Evolutionary conservation across 441 rosid genomes (phyloP).

Genomic region (Biscutella laevigata): DNA sequence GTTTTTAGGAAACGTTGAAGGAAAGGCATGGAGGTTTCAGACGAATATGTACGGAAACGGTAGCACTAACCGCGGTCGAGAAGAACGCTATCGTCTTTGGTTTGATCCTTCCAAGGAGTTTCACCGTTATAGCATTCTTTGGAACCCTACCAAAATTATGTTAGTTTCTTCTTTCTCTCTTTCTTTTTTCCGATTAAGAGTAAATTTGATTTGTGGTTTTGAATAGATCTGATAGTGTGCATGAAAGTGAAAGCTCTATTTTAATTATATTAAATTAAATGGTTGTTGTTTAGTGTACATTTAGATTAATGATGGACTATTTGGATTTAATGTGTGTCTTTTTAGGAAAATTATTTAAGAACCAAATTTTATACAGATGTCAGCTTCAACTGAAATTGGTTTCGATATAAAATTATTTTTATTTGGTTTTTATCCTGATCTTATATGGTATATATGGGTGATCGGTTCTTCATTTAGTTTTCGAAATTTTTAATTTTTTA

Average conservation of each 20-base stretch:
- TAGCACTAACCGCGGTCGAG: constrained; percentile 71
- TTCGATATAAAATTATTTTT: too few relatives aligned
- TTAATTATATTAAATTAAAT: not conserved
- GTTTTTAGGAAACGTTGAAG: constrained; percentile 67
- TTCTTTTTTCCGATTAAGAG: not conserved
- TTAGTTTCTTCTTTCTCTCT: constrained; percentile 30
- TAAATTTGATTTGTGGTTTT: not conserved
- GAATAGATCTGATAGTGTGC: not conserved
- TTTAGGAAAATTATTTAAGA: not conserved
- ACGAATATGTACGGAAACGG: constrained; percentile 89
- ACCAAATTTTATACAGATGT: not conserved
- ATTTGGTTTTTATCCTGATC: too few relatives aligned
- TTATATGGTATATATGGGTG: too few relatives aligned
- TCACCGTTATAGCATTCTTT: constrained; percentile 69
- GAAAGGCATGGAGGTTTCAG: constrained; percentile 92
- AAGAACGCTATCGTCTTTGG: constrained; percentile 86
- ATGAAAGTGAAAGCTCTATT: too few relatives aligned
- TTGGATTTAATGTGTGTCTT: not conserved
- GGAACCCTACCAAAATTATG: constrained; percentile 62
- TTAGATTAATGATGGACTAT: not conserved
- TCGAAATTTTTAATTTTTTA: too few relatives aligned
- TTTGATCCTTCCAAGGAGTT: constrained; percentile 82
- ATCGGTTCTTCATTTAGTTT: too few relatives aligned
- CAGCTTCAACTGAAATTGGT: not conserved
- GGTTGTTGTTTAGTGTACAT: not conserved